Conservation (phyloP, 345 rosid genomes). For the Eucalyptus virginea region DNA sequence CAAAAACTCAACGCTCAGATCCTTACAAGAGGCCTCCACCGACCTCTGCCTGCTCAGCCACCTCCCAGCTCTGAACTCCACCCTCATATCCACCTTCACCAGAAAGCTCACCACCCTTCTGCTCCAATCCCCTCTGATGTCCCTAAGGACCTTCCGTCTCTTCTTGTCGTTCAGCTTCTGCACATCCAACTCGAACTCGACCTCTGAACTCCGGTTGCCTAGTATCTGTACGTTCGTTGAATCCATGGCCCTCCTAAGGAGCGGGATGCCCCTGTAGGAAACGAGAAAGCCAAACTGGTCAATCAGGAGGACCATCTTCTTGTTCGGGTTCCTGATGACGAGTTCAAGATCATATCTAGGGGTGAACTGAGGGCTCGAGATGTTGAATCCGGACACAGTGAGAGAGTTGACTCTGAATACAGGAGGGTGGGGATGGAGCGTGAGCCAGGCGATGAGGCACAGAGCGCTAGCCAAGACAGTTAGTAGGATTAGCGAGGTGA, state of each 20-base stretch:
- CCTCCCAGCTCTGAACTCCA: not conserved
- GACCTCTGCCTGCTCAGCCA: not conserved
- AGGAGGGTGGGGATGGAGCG: conserved; percentile 8
- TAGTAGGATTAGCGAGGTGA: not conserved
- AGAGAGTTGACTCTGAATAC: conserved; percentile 1
- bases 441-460: conserved; percentile 2
- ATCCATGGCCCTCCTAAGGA: not conserved
- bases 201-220: not conserved
- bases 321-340: conserved; percentile 1
- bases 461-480: not conserved
- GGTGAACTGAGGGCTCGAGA: not conserved
- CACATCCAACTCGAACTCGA: not conserved
- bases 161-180: not conserved
- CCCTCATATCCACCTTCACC: not conserved
- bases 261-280: not conserved
- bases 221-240: not conserved
- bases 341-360: not conserved
- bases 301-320: not conserved
- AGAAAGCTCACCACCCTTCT: not conserved
- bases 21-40: not conserved
- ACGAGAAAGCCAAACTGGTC: not conserved
- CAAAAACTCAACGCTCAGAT: not conserved
- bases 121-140: conserved; percentile 5
- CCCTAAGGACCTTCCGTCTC: not conserved
- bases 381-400: conserved; percentile 1